Percentiles rank a stretch among this genome's conserved stretches.
Conservation (phyloP, 179 eudicot species). For the Nepenthes alata region DNA sequence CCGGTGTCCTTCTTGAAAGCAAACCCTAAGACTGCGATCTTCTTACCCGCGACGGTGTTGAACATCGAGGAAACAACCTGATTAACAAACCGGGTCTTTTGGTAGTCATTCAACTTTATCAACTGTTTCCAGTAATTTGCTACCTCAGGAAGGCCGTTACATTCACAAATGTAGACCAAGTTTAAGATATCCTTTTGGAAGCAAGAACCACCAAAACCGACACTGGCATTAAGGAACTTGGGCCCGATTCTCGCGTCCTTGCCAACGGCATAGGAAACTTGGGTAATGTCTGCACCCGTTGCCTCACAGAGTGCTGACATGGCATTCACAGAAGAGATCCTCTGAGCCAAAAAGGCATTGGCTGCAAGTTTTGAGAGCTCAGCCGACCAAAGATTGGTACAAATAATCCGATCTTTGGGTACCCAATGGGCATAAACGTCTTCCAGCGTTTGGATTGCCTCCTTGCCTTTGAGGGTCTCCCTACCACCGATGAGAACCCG, state of each 20-base stretch:
- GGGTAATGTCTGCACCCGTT: slow-evolving; percentile 37
- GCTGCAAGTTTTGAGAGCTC: slow-evolving; percentile 45
- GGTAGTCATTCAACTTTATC: slow-evolving; percentile 35
- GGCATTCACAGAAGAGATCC: slow-evolving; percentile 45
- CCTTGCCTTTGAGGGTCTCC: slow-evolving; percentile 34
- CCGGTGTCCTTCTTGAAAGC: slow-evolving; percentile 45
- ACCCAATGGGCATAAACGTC: slow-evolving; percentile 47
- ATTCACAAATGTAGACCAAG: slow-evolving; percentile 43
- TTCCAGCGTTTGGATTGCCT: slow-evolving; percentile 31
- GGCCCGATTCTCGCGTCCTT: slow-evolving; percentile 40
- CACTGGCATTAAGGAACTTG: slow-evolving; percentile 37
- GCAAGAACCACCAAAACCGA: slow-evolving; percentile 44
- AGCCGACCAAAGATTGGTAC: slow-evolving; percentile 47
- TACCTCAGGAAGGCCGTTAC: slow-evolving; percentile 42
- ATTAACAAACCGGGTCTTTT: slow-evolving; percentile 40
- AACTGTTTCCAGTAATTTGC: slow-evolving; percentile 47
- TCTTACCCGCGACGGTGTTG: slow-evolving; percentile 35
- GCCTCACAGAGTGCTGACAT: slow-evolving; percentile 46
- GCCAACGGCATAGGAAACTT: slow-evolving; percentile 40
- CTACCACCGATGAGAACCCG: slow-evolving; percentile 40
- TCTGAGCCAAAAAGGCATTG: slow-evolving; percentile 41
- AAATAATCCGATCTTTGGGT: slow-evolving; percentile 35
- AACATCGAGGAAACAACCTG: slow-evolving; percentile 39
- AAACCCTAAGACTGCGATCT: slow-evolving; percentile 33
- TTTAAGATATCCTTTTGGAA: slow-evolving; percentile 43